A percentile compares a stretch with the other conserved stretches of the same genome.
phyloP scores from a whole-genome alignment of 1,284 basidiomycete species.

The Blastosporella zonata region DNA sequence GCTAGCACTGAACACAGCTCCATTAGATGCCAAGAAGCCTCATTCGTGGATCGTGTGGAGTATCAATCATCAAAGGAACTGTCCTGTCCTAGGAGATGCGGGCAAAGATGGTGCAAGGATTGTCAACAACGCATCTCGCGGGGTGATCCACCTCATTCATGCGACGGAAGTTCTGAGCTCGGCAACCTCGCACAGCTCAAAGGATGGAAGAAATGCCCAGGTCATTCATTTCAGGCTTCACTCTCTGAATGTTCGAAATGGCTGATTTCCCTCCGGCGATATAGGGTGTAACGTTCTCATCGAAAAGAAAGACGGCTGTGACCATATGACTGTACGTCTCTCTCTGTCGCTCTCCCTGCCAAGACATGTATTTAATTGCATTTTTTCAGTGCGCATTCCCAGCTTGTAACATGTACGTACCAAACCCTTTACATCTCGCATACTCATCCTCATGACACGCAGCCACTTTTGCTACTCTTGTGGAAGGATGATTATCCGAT shows the following conservation, averaged over 20 bases:
- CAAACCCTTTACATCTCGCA: background rate
- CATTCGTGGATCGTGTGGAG: background rate
- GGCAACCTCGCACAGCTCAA: background rate
- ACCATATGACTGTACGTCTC: slow-evolving; percentile 9
- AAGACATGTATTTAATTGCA: background rate
- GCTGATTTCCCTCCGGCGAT: background rate
- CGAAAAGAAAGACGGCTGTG: slow-evolving; percentile 3
- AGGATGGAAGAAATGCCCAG: slow-evolving; percentile 12
- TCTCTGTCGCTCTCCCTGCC: background rate
- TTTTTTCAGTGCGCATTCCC: slow-evolving; percentile 3
- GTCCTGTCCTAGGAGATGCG: slow-evolving; percentile 1
- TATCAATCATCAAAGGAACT: background rate
- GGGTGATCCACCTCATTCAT: background rate
- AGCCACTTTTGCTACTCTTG: slow-evolving; percentile 10
- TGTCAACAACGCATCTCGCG: slow-evolving; percentile 1
- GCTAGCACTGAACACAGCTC: background rate
- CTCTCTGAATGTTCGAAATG: background rate
- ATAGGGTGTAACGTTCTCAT: slow-evolving; percentile 9
- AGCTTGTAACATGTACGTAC: slow-evolving; percentile 9
- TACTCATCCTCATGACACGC: background rate
- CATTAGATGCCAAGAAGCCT: slow-evolving; percentile 4
- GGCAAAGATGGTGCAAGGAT: slow-evolving; percentile 3
- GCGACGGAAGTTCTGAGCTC: slow-evolving; percentile 5
- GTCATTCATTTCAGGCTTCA: background rate
- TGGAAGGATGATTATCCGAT: slow-evolving; percentile 3